phyloP scores from a whole-genome alignment of 1,139 yeast species.

The Lodderomyces jiufengensis region DNA sequence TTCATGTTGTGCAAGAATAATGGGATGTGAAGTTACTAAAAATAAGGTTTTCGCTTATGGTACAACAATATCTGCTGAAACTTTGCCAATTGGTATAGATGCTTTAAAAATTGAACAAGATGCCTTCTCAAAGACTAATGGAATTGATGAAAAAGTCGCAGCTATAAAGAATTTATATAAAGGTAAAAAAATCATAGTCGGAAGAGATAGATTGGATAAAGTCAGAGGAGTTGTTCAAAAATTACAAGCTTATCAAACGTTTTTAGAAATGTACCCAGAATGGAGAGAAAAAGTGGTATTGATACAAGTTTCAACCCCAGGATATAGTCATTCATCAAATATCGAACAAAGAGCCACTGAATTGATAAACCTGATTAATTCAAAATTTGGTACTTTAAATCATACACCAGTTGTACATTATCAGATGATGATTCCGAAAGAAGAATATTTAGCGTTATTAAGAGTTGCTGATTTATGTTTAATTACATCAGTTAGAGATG shows the following conservation, averaged over 20 bases:
- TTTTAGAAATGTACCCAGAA: conserved; percentile 85
- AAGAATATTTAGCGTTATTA: conserved; percentile 83
- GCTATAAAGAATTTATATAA: conserved; percentile 66
- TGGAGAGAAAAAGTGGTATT: conserved; percentile 86
- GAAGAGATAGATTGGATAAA: conserved; percentile 76
- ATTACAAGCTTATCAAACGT: conserved; percentile 75
- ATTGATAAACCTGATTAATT: conserved; percentile 72
- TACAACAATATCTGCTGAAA: conserved; percentile 63
- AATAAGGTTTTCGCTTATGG: conserved; percentile 72
- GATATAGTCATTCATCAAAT: conserved; percentile 52
- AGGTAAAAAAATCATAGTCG: conserved; percentile 74
- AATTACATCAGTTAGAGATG: conserved; percentile 89
- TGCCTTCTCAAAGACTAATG: conserved; percentile 33
- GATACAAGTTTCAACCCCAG: conserved; percentile 89
- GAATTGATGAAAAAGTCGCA: conserved; percentile 34
- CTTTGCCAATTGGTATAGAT: conserved; percentile 87
- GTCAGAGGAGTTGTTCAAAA: conserved; percentile 85
- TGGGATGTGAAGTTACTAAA: conserved; percentile 65
- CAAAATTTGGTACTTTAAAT: conserved; percentile 76
- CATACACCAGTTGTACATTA: conserved; percentile 86
- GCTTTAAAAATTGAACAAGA: conserved; percentile 59
- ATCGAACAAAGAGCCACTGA: conserved; percentile 80
- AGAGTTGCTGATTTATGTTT: conserved; percentile 88
- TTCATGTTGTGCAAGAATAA: conserved; percentile 79
- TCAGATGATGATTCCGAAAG: conserved; percentile 83